Base-by-base conservation (phyloP, 345 rosid genomes). In the Pistacia atlantica region DNA sequence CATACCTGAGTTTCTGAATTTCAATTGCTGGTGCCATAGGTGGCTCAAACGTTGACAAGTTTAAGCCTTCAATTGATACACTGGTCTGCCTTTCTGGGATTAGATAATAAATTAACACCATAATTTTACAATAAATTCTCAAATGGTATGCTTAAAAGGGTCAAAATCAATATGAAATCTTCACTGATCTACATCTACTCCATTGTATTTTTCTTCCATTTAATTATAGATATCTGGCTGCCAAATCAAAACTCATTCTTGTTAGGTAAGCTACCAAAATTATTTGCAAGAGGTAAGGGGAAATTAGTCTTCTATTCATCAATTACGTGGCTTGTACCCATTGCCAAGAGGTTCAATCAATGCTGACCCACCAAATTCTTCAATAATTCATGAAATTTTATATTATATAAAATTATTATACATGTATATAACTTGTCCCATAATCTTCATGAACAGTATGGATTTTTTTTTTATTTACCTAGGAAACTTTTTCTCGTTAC, bases 31-130 rank as follows among this genome's bases (percentile, higher is more conserved):
- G 77, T 17, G 83, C 63, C 92, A 89, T 86, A 45, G 90, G 76
- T 25, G 71, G 86, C 65, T 88, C 90, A 38, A 89, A 86, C 76
- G 80, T 85, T 2, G 94, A 93, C 48, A 90, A 80, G 78, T 91
- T 91, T 61, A 93, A 85, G 82, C 97, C 91, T 83, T 88, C 95
- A 16, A 92, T 90, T 62, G 84, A 87, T 18, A 92, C 71, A 73
- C 88, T 91, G 6, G 86, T 58, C 76, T 84, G 82, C 80, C 92
- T 86, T 79, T 91, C 99, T 93, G 87, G 33, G 67, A 74, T 72
- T 35, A 69, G 25, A 70, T 60, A 78, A 78, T 14, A 69, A 77
- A 73, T 72, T 42, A 79, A 77, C 65, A 72, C 42, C 72, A 76
- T 18, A 31, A 42, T 42, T 42, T 42, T 42, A 42, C 6, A 7